Evolutionary conservation across 192 early-diverging fungal species (phyloP), one percentile per base, ranked within the genome.

Genomic region (Coemansia sp.): DNA sequence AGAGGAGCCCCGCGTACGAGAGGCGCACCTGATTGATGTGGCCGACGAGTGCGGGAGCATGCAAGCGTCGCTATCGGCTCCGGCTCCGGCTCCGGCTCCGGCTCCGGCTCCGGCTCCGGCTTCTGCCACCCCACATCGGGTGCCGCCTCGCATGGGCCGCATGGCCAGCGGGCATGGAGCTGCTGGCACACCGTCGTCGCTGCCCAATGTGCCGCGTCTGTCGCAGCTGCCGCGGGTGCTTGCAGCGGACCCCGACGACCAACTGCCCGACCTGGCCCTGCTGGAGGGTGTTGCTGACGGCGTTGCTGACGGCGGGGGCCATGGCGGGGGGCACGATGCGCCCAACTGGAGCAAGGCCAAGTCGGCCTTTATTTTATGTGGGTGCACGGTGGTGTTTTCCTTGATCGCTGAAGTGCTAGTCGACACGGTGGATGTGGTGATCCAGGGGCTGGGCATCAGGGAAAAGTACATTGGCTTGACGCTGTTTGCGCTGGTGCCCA

Each of bases 331-430:
- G 21, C 96, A 98, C 66, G 94, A 94, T 67, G 89, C 90, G 53
- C 94, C 96, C 40, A 93, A 94, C 70, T 98, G 96, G 96, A 87
- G 88, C 69, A 89, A 91, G 48, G 53, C 73, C 42, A 93, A 93
- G 77, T 89, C 87, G 63, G 87, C 86, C 23, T 76, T 89, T 21
- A 88, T 98, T 42, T 78, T 98, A 38, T 78, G 95, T 34, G 79
- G 72, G 1, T 93, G 92, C 62, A 98, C 96, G 4, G 73, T 94
- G 16, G 74, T 93, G 18, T 96, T 94, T 73, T 85, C 89, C 8
- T 74, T 96, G 59, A 89, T 98, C 68, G 95, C 96, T 18, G 96
- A 98, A 78, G 90, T 99, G 51, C 74, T 99, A 60, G 92, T 99
- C 6, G 84, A 87, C 59, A 91, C 87, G 45, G 91, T 96, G 35